These are phyloP conservation scores for Pholiota microspora DNA, from an alignment of 768 basidiomycete genomes.

Conservation along the genomic window DNA sequence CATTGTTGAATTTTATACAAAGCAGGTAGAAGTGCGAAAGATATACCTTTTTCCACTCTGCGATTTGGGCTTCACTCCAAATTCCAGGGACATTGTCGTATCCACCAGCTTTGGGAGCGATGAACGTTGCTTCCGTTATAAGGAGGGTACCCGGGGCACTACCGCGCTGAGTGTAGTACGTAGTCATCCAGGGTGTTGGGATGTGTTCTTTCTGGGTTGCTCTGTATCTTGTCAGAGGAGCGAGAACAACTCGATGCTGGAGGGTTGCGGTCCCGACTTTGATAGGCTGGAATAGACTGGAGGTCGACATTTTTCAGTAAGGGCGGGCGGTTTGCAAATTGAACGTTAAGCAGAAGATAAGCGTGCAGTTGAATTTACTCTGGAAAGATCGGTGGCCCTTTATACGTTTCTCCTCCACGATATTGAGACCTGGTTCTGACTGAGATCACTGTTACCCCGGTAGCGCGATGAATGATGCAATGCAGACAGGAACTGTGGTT, in stretches of 20 bases:
- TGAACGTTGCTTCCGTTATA: conserved; percentile 55
- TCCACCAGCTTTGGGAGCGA: conserved; percentile 42
- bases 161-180: conserved; percentile 49
- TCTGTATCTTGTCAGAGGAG: conserved; percentile 49
- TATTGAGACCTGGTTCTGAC: too few species aligned
- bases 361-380: too few species aligned
- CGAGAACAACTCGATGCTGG: conserved; percentile 50
- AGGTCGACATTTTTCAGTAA: conserved; percentile 1
- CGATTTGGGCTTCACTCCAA: conserved; percentile 46
- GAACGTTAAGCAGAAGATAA: too few species aligned
- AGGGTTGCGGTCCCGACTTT: conserved; percentile 39
- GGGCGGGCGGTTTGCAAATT: too few species aligned
- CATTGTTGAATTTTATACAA: too few species aligned
- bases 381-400: too few species aligned
- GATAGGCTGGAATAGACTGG: conserved; percentile 46
- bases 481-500: too few species aligned
- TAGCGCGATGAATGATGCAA: too few species aligned
- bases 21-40: too few species aligned
- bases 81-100: conserved; percentile 44
- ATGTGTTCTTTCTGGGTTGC: conserved; percentile 34
- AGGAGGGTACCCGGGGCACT: conserved; percentile 48
- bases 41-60: conserved; percentile 47
- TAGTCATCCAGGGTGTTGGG: conserved; percentile 31
- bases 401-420: too few species aligned
- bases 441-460: too few species aligned